Conservation (phyloP, 2,329 filamentous ascomycete species). For the Mariannaea elegans region DNA sequence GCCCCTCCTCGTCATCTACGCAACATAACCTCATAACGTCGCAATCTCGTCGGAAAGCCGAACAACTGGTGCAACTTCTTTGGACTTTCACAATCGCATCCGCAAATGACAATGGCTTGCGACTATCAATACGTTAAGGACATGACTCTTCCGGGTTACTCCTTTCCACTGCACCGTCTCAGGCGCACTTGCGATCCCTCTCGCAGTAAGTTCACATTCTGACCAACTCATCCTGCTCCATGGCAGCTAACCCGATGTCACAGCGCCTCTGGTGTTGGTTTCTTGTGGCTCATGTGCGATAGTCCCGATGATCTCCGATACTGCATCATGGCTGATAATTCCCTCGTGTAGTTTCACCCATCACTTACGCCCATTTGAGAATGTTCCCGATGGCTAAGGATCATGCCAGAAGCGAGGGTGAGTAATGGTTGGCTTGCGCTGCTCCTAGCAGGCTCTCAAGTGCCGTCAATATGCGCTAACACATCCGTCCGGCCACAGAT, state of each 20-base stretch:
- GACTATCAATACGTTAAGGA: slow-evolving; percentile 47
- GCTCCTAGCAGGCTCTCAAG: background rate
- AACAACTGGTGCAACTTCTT: background rate
- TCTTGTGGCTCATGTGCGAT: slow-evolving; percentile 69
- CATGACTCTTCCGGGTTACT: slow-evolving; percentile 56
- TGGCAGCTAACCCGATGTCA: no score
- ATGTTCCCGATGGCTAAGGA: slow-evolving; percentile 91
- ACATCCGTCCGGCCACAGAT: slow-evolving; percentile 29
- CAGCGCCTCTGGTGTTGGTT: slow-evolving; percentile 72
- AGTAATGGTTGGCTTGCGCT: slow-evolving; percentile 7
- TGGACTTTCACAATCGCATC: background rate
- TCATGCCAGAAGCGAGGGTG: slow-evolving; percentile 66
- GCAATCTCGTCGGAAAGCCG: background rate
- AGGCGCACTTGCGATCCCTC: slow-evolving; percentile 61
- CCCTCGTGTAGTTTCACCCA: slow-evolving; percentile 64
- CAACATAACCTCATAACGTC: slow-evolving; percentile 11
- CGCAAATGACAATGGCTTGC: slow-evolving; percentile 33
- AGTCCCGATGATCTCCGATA: slow-evolving; percentile 1
- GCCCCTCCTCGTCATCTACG: slow-evolving; percentile 16
- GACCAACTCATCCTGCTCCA: no score
- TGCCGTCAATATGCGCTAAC: background rate
- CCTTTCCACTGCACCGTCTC: slow-evolving; percentile 69
- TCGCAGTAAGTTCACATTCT: no score
- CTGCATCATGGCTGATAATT: slow-evolving; percentile 21
- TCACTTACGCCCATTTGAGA: slow-evolving; percentile 74